A percentile compares a stretch with the other conserved stretches of the same genome.
Conservation (phyloP, 2,329 filamentous ascomycete species). For the Penicillium sp. region DNA sequence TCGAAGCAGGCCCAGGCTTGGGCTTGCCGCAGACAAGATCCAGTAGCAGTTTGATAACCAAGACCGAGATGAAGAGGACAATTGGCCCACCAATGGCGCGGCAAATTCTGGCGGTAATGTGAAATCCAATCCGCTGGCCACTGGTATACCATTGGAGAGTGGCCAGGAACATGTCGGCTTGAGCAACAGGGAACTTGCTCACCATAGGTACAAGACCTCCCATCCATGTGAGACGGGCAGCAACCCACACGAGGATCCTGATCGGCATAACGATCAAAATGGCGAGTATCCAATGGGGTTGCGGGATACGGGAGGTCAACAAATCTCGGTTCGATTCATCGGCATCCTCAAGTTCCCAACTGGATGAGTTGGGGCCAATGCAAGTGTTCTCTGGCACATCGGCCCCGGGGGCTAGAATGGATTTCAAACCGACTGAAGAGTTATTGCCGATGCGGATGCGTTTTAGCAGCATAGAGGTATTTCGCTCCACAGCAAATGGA, state of each 20-base stretch:
- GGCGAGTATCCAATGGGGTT: slow-evolving; percentile 52
- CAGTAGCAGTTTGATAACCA: slow-evolving; percentile 14
- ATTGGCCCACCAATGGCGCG: slow-evolving; percentile 21
- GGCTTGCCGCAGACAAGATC: slow-evolving; percentile 25
- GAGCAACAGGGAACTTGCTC: slow-evolving; percentile 9
- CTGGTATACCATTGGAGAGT: slow-evolving; percentile 22
- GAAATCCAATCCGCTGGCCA: slow-evolving; percentile 20
- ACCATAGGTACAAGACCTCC: slow-evolving; percentile 32
- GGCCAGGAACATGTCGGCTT: slow-evolving; percentile 20
- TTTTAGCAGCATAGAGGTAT: slow-evolving; percentile 62
- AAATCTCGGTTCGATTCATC: slow-evolving; percentile 56
- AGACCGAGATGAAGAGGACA: slow-evolving; percentile 16
- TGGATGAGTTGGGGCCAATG: slow-evolving; percentile 62
- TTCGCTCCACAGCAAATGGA: slow-evolving; percentile 61
- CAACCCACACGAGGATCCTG: slow-evolving; percentile 43
- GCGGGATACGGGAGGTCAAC: slow-evolving; percentile 41
- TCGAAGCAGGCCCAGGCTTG: slow-evolving; percentile 20
- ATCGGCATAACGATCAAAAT: slow-evolving; percentile 52
- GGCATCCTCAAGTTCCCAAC: slow-evolving; percentile 54
- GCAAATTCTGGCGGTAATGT: slow-evolving; percentile 23
- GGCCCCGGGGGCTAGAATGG: slow-evolving; percentile 57
- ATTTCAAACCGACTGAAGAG: slow-evolving; percentile 53
- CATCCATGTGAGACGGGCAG: slow-evolving; percentile 52
- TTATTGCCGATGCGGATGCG: slow-evolving; percentile 56
- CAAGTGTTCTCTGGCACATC: slow-evolving; percentile 54